Conservation (phyloP, 1,284 basidiomycete species). For the Irpex lacteus region DNA sequence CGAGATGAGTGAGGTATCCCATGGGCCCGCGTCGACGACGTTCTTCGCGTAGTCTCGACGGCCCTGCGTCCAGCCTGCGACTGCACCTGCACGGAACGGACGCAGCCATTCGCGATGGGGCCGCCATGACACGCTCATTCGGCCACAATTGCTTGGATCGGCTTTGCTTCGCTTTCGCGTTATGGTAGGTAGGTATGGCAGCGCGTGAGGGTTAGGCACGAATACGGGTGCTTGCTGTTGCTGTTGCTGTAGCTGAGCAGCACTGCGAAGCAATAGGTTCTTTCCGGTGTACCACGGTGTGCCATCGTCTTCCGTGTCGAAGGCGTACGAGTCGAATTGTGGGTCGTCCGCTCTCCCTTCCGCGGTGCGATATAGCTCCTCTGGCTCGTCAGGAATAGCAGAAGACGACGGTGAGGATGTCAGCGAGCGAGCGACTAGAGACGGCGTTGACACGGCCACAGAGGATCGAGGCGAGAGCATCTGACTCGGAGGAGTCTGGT, state of each 20-base stretch:
- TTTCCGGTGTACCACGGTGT: background rate
- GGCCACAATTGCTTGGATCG: slow-evolving; percentile 1
- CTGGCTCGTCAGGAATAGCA: slow-evolving; percentile 4
- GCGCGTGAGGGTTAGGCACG: slow-evolving; percentile 16
- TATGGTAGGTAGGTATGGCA: slow-evolving; percentile 18
- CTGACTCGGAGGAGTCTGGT: background rate
- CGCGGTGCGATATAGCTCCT: background rate
- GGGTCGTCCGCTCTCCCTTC: background rate
- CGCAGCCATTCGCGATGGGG: slow-evolving; percentile 18
- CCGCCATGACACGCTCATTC: slow-evolving; percentile 7
- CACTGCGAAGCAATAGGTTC: background rate
- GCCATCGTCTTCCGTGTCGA: background rate
- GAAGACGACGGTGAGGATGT: slow-evolving; percentile 13
- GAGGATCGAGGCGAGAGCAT: slow-evolving; percentile 5
- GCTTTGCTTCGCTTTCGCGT: slow-evolving; percentile 7
- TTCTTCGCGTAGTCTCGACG: slow-evolving; percentile 13
- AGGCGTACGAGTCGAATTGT: background rate
- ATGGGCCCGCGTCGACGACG: slow-evolving; percentile 18
- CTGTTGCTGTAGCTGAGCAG: background rate
- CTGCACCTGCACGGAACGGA: slow-evolving; percentile 15
- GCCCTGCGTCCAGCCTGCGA: slow-evolving; percentile 6
- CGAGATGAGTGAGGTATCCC: slow-evolving; percentile 16
- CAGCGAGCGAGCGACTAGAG: slow-evolving; percentile 12
- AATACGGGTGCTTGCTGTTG: background rate
- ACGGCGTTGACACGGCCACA: slow-evolving; percentile 6